A percentile compares a stretch with the other conserved stretches of the same genome.
Evolutionary conservation across 2,329 filamentous ascomycete genomes (phyloP).

Genomic region (Exophiala xenobiotica): DNA sequence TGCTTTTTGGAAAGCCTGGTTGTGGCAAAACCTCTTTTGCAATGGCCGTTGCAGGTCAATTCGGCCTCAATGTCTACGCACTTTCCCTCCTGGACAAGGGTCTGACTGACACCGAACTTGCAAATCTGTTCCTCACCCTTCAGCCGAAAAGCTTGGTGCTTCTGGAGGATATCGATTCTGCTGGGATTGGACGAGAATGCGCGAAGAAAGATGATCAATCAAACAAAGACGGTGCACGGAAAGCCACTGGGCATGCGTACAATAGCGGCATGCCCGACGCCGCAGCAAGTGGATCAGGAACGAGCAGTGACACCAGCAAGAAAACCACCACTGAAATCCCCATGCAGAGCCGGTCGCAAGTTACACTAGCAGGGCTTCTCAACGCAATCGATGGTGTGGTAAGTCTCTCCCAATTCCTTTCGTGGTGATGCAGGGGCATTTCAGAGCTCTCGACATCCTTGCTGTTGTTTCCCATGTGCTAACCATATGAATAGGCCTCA

Average conservation of each 20-base stretch:
- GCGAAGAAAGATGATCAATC: background rate
- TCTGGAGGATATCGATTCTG: conserved; percentile 67
- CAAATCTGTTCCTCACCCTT: conserved; percentile 59
- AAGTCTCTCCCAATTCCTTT: too few species aligned
- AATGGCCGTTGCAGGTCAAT: conserved; percentile 64
- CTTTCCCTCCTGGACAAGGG: conserved; percentile 60
- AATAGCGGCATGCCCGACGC: too few species aligned
- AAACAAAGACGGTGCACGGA: too few species aligned
- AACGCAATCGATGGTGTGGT: conserved; percentile 82
- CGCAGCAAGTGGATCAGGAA: background rate
- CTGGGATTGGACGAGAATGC: conserved; percentile 46
- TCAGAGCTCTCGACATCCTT: too few species aligned
- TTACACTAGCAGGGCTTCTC: conserved; percentile 73
- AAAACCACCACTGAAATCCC: too few species aligned
- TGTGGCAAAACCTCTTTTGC: conserved; percentile 72
- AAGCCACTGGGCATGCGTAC: too few species aligned
- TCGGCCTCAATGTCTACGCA: conserved; percentile 66
- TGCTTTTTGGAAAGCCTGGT: conserved; percentile 73
- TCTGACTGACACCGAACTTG: conserved; percentile 62
- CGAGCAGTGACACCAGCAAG: conserved; percentile 6
- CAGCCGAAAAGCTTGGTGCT: conserved; percentile 65
- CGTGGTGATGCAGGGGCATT: too few species aligned
- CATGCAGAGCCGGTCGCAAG: too few species aligned
- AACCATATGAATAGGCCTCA: too few species aligned
- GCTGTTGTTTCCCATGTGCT: too few species aligned